Conservation (phyloP, 371 early-diverging fungal species). For the Massospora cicadina region DNA sequence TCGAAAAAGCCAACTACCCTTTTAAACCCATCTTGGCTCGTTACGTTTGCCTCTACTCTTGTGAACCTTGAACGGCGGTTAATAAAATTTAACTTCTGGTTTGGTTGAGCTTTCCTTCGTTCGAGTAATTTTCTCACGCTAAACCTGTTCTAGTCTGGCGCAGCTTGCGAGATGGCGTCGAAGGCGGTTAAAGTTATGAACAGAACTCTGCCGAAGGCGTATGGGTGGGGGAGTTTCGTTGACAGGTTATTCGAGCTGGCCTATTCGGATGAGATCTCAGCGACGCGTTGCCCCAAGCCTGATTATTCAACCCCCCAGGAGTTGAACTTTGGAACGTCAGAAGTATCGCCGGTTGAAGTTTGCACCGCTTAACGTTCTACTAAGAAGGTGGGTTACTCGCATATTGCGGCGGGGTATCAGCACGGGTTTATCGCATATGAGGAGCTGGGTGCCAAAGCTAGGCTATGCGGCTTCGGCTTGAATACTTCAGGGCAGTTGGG, state of each 20-base stretch:
- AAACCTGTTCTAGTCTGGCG: not conserved
- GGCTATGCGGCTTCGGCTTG: not conserved
- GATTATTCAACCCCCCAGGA: not conserved
- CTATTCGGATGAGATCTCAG: not conserved
- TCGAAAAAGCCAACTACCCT: not conserved
- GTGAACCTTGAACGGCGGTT: not conserved
- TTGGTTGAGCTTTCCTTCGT: not conserved
- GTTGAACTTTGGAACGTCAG: not conserved
- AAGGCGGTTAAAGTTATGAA: not conserved
- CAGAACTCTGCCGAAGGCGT: not conserved
- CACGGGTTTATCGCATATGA: not conserved
- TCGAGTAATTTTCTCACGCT: not conserved
- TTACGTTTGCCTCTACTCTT: not conserved
- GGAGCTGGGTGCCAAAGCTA: not conserved
- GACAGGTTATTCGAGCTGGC: not conserved
- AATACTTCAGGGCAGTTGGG: constrained; percentile 5
- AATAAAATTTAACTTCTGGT: not conserved
- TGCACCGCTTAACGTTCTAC: not conserved
- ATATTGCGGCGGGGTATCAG: constrained; percentile 1
- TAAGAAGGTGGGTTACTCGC: not conserved
- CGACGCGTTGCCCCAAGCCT: not conserved
- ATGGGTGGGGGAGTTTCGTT: not conserved
- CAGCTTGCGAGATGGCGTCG: not conserved
- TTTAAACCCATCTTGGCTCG: not conserved
- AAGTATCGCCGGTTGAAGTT: not conserved